A percentile compares a stretch with the other conserved stretches of the same genome.
Evolutionary conservation across 345 rosid genomes (phyloP).

Genomic region (Citrus inodora): DNA sequence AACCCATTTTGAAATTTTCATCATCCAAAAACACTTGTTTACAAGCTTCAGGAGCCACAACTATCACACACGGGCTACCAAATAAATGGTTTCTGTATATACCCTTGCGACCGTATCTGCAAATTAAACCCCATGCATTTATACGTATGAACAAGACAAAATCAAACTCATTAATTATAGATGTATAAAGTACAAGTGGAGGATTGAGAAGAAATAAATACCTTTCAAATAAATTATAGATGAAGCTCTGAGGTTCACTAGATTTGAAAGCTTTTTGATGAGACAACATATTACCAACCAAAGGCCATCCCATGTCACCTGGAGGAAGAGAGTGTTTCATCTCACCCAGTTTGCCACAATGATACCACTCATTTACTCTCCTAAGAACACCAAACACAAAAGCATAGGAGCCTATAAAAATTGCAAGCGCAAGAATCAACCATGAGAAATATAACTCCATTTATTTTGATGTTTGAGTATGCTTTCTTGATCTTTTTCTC

Average conservation of each 20-base stretch:
- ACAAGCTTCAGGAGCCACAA: slow-evolving; percentile 26
- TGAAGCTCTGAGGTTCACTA: slow-evolving; percentile 40
- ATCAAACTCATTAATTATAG: no score
- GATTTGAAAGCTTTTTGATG: slow-evolving; percentile 46
- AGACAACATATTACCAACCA: slow-evolving; percentile 43
- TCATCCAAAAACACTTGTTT: slow-evolving; percentile 22
- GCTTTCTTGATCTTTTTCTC: neutral
- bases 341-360: slow-evolving; percentile 32
- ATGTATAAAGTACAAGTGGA: neutral
- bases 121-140: neutral
- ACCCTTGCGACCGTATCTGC: slow-evolving; percentile 30
- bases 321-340: slow-evolving; percentile 38
- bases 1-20: slow-evolving; percentile 23
- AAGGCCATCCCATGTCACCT: slow-evolving; percentile 47
- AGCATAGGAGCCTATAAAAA: slow-evolving; percentile 3
- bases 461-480: neutral
- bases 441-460: slow-evolving; percentile 11
- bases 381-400: slow-evolving; percentile 25
- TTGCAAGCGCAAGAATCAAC: slow-evolving; percentile 18
- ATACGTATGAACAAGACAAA: no score
- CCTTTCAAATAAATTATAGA: slow-evolving; percentile 26
- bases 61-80: slow-evolving; percentile 29
- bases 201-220: neutral
- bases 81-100: slow-evolving; percentile 29
- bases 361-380: slow-evolving; percentile 33